Base-by-base conservation (phyloP, 2,329 filamentous ascomycete species). In the Fusarium praegraminearum region DNA sequence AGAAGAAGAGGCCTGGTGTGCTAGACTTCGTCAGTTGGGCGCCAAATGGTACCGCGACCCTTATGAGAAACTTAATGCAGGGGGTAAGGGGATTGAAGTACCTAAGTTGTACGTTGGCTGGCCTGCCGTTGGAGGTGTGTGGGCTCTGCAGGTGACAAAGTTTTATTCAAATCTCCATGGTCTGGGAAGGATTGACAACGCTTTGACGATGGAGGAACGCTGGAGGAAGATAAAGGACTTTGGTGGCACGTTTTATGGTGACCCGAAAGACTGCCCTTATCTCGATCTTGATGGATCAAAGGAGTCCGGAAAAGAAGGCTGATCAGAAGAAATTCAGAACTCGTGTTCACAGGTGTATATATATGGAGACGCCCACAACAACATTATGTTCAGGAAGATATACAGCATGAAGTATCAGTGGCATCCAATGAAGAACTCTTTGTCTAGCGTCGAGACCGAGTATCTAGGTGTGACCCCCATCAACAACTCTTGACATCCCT, bases 1-100 rank as follows among this genome's bases (percentile, higher is more conserved):
- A 10, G 11, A 58, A 5, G 56, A 58, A 40, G 56, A 58, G 16
- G 40, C 32, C 7, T 41, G 36, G 32, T 58, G 56, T 20, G 20
- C 32, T 3, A 58, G 16, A 9, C 45, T 58, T 24, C 56, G 47
- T 24, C 47, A 53, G 13, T 15, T 58, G 3, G 47, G 38, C 20
- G 47, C 40, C 1, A 38, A 7, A 3, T 58, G 40, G 32, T 45
- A n/a, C 20, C 47, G 26, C 5, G 3, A 41, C n/a, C 20, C 35
- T 16, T 8, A 22, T n/a, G 15, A 47, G 1, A 1, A 32, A 5
- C 7, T n/a, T n/a, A 3, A 9, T n/a, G 18, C 18, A 5, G 18
- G 18, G n/a, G 18, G 3, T 9, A 4, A 36, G 8, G 16, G 18
- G 5, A 36, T 18, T 10, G 8, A 18, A 18, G 11, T 5, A 36